Base-by-base conservation (phyloP, 345 rosid genomes). In the Fremontodendron californicum region DNA sequence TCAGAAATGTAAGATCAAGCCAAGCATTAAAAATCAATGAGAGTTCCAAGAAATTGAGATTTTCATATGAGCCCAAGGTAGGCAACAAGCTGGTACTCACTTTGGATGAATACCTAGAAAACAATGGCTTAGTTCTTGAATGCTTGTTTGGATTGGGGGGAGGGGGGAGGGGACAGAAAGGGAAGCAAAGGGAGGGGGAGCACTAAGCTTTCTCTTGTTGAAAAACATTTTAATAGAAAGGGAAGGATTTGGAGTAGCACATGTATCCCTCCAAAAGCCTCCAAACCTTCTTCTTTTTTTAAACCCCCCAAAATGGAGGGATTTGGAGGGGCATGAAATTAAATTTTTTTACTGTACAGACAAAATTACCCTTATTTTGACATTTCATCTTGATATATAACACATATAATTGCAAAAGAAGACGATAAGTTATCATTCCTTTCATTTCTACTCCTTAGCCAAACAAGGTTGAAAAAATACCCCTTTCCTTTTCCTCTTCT, bases 91-190 rank as follows among this genome's bases (percentile, higher is more conserved):
- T 72, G 8, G 31, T 54, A 21, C 1, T 37, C 9, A 4, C 29
- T 72, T 72, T 35, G 75, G 52, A 72, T 52, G 61, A 52, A 52
- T 21, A 35, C n/a, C 10, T 52, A n/a, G 63, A 51, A 52, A 15
- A 54, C 31, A 18, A 71, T 5, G 43, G 40, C 52, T 40, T 42
- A 18, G 69, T 35, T 37, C 15, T 62, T 62, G 18, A 33, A 33
- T 31, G n/a, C 52, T 67, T 67, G 10, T 23, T 43, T 23, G 52
- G 35, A 3, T 25, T 40, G 52, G 35, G n/a, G 48, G 52, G 37
- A n/a, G 9, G 13, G 61, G 29, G 1, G 2, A 58, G 25, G 35
- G 33, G 35, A 5, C 1, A 5, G 71, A 65, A 65, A 63, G 31
- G 9, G 35, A 46, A 48, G 57, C 58, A 70, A 70, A 46, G 8